Percentiles rank a stretch among this genome's conserved stretches.
phyloP scores from a whole-genome alignment of 1,139 yeast genomes.

The Diutina sp. region DNA sequence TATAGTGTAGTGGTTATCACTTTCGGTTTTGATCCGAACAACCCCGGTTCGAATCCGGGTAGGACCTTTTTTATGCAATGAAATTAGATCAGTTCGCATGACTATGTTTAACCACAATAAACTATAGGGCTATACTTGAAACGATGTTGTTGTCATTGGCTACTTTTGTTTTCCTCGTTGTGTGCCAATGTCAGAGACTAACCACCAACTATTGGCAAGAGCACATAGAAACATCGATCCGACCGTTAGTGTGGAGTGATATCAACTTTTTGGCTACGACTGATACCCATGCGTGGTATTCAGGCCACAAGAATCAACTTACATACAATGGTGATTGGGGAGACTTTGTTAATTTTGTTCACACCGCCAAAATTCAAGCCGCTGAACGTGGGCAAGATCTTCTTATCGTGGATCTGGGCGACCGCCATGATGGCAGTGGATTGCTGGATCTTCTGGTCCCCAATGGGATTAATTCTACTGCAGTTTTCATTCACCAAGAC shows the following conservation, averaged over 20 bases:
- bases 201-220: neutral
- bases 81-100: neutral
- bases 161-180: neutral
- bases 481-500: constrained; percentile 51
- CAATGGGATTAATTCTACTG: constrained; percentile 52
- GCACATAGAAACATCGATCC: constrained; percentile 2
- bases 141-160: neutral
- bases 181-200: neutral
- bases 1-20: constrained; percentile 42
- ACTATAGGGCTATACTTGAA: neutral
- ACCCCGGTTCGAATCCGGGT: constrained; percentile 97
- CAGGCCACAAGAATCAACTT: constrained; percentile 72
- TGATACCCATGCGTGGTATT: constrained; percentile 93
- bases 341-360: constrained; percentile 63
- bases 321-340: constrained; percentile 88
- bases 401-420: constrained; percentile 78
- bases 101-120: neutral
- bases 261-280: constrained; percentile 84
- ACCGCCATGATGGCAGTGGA: constrained; percentile 92
- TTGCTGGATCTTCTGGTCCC: constrained; percentile 65
- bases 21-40: constrained; percentile 53
- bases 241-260: constrained; percentile 12
- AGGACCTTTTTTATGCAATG: constrained; percentile 43
- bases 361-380: constrained; percentile 34
- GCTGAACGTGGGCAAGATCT: constrained; percentile 42